A percentile compares a stretch with the other conserved stretches of the same genome.
These are phyloP conservation scores for Brassica rapa DNA, from an alignment of 345 rosid species.

Conservation along the genomic window DNA sequence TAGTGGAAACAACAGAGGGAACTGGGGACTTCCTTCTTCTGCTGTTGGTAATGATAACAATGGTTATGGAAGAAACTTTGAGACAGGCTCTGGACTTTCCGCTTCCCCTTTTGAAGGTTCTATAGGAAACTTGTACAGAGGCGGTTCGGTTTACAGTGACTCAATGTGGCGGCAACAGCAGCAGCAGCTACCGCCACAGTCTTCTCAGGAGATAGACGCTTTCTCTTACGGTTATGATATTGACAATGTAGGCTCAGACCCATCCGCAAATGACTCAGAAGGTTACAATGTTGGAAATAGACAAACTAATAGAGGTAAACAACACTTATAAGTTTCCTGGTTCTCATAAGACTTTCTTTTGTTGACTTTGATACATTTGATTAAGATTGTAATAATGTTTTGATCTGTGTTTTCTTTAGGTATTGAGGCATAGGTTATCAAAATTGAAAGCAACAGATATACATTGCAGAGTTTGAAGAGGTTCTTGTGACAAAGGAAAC, in stretches of 20 bases:
- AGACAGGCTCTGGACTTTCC: slow-evolving; percentile 45
- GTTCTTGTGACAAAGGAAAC: slow-evolving; percentile 29
- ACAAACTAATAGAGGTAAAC: slow-evolving; percentile 63
- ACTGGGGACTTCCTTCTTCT: slow-evolving; percentile 54
- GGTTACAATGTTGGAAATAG: slow-evolving; percentile 43
- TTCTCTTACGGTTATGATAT: slow-evolving; percentile 65
- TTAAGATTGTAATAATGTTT: neutral
- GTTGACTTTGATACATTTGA: neutral
- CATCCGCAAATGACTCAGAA: slow-evolving; percentile 60
- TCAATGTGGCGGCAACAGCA: slow-evolving; percentile 65
- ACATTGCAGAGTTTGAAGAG: slow-evolving; percentile 25
- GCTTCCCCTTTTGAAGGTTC: slow-evolving; percentile 55
- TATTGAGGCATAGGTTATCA: slow-evolving; percentile 38
- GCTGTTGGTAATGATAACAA: slow-evolving; percentile 48
- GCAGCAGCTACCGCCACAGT: slow-evolving; percentile 41
- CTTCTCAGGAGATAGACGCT: slow-evolving; percentile 59
- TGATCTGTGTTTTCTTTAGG: slow-evolving; percentile 27
- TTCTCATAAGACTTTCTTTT: neutral
- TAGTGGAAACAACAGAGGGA: slow-evolving; percentile 60
- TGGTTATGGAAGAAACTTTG: slow-evolving; percentile 55
- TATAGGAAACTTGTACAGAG: slow-evolving; percentile 59
- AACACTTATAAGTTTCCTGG: neutral
- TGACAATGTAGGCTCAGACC: slow-evolving; percentile 59
- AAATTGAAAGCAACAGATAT: slow-evolving; percentile 22
- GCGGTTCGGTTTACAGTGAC: slow-evolving; percentile 67